Conservation (phyloP, 176 grass and related monocot genomes). For the Zoysia japonica region DNA sequence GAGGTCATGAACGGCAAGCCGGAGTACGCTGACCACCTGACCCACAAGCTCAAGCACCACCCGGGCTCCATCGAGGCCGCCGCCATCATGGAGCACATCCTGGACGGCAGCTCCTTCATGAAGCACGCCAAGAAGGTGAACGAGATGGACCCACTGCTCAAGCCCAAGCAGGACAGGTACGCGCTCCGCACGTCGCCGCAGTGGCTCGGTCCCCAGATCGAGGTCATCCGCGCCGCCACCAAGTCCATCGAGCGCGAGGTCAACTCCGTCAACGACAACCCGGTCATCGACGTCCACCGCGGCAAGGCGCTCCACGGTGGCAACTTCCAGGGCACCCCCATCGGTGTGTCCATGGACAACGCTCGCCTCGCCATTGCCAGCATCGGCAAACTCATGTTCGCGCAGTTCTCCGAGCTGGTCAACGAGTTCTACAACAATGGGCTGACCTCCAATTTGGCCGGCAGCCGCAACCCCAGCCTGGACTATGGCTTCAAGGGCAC, state of each 20-base stretch:
- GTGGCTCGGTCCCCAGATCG: conserved; percentile 94
- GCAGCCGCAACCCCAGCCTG: conserved; percentile 85
- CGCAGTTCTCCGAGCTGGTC: conserved; percentile 94
- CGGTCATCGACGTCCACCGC: conserved; percentile 84
- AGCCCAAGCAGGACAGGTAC: conserved; percentile 95
- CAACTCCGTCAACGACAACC: conserved; percentile 99
- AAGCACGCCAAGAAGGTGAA: conserved; percentile 71
- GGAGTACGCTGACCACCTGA: conserved; percentile 86
- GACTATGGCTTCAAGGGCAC: conserved; percentile 98
- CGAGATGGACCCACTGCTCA: conserved; percentile 74
- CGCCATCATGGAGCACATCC: conserved; percentile 92
- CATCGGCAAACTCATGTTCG: conserved; percentile 97
- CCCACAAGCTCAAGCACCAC: conserved; percentile 98
- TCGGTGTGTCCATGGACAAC: conserved; percentile 98
- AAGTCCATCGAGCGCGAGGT: conserved; percentile 97
- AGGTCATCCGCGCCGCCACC: conserved; percentile 83
- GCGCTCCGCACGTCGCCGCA: conserved; percentile 96
- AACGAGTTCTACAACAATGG: conserved; percentile 99
- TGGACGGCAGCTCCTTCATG: conserved; percentile 87
- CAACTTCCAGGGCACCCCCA: conserved; percentile 95
- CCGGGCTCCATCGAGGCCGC: conserved; percentile 93
- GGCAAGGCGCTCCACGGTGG: conserved; percentile 86
- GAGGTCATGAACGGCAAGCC: conserved; percentile 97
- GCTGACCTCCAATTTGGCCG: conserved; percentile 81
- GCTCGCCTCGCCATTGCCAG: conserved; percentile 82